phyloP scores from a whole-genome alignment of 1,139 yeast species.

The Eremothecium coryli region DNA sequence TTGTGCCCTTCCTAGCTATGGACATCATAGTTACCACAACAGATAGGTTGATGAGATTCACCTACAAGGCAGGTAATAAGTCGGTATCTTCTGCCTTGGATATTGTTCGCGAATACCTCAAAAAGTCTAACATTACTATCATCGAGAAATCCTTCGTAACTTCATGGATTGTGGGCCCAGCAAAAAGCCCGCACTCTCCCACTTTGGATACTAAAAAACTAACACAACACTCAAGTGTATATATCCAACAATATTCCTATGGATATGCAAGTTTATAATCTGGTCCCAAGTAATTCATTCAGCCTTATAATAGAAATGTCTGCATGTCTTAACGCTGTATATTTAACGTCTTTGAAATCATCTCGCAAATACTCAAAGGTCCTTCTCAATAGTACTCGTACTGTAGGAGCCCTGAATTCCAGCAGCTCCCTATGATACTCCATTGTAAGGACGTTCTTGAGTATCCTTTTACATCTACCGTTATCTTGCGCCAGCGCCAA shows the following conservation, averaged over 20 bases:
- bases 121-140: conserved; percentile 2
- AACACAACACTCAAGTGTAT: background rate
- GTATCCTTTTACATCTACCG: conserved; percentile 16
- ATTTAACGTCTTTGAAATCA: conserved; percentile 6
- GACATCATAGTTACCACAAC: conserved; percentile 14
- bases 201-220: conserved; percentile 2
- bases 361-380: conserved; percentile 1
- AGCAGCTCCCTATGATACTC: conserved; percentile 19
- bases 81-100: conserved; percentile 12
- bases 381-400: background rate
- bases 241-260: conserved; percentile 3
- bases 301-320: conserved; percentile 21
- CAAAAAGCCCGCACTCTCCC: conserved; percentile 3
- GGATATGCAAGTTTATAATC: conserved; percentile 14
- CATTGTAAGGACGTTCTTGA: conserved; percentile 24
- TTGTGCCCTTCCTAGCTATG: conserved; percentile 14
- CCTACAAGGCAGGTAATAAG: conserved; percentile 13
- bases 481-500: conserved; percentile 12
- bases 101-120: conserved; percentile 12
- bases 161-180: conserved; percentile 5
- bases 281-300: conserved; percentile 22
- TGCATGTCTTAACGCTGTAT: conserved; percentile 15
- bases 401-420: conserved; percentile 1
- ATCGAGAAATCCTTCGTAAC: conserved; percentile 4
- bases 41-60: conserved; percentile 12